phyloP scores from a whole-genome alignment of 2,329 filamentous ascomycete genomes.

The Scytalidium sp. region DNA sequence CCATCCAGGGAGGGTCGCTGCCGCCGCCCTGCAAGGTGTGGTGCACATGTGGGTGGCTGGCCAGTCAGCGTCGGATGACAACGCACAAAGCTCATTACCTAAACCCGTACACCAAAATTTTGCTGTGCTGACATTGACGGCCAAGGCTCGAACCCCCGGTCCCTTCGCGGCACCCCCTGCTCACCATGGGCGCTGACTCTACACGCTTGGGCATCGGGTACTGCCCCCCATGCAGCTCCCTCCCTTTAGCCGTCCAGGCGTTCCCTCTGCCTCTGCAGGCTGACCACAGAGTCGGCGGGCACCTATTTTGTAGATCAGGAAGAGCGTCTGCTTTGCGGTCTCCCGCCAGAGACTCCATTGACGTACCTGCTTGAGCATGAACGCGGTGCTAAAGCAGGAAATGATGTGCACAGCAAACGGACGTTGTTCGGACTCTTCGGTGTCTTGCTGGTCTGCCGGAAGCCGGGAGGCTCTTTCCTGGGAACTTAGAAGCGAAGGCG shows the following conservation, averaged over 20 bases:
- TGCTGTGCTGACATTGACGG: conserved; percentile 13
- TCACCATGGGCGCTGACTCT: background rate
- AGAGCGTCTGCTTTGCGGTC: background rate
- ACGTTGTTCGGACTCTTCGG: too few relatives aligned
- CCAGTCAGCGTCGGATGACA: conserved; percentile 8
- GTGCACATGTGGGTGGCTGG: background rate
- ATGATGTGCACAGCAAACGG: too few relatives aligned
- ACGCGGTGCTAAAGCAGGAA: too few relatives aligned
- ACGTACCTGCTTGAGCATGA: too few relatives aligned
- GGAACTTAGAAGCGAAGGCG: too few relatives aligned
- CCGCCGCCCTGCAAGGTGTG: background rate
- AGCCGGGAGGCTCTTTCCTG: too few relatives aligned
- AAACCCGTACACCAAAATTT: conserved; percentile 14
- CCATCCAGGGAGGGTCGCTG: background rate
- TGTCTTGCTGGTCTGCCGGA: too few relatives aligned
- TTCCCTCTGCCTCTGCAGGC: background rate
- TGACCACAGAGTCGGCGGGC: too few relatives aligned
- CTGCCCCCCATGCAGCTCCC: background rate
- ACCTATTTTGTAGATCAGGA: background rate
- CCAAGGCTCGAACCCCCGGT: background rate
- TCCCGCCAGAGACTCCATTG: too few relatives aligned
- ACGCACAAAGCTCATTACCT: conserved; percentile 17
- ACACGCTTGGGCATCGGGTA: background rate
- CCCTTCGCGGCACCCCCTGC: background rate
- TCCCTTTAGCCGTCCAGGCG: background rate